Percentiles rank a stretch among this genome's conserved stretches.
Evolutionary conservation across 2,329 filamentous ascomycete species (phyloP).

Genomic region (Paramyrothecium roridum): DNA sequence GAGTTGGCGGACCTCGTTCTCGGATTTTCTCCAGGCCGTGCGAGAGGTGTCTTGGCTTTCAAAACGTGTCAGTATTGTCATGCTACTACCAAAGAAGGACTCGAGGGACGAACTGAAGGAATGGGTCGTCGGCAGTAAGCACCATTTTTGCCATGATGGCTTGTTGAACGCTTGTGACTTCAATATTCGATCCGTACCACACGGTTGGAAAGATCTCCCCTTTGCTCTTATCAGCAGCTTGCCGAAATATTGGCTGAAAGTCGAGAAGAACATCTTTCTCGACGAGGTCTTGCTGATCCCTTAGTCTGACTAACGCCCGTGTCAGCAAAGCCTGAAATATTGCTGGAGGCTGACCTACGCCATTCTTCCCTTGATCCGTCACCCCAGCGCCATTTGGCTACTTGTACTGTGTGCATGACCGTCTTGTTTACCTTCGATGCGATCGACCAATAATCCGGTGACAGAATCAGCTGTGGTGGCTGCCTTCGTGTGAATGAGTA

Average conservation of each 20-base stretch:
- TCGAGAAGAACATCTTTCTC: conserved; percentile 27
- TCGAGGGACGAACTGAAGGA: conserved; percentile 23
- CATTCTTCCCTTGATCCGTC: conserved; percentile 31
- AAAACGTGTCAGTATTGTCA: not conserved
- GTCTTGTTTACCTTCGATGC: conserved; percentile 35
- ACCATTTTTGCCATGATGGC: conserved; percentile 36
- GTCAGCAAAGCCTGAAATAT: not conserved
- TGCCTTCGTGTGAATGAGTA: conserved; percentile 35
- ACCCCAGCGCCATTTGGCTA: conserved; percentile 38
- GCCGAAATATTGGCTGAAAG: conserved; percentile 30
- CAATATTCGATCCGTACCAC: conserved; percentile 35
- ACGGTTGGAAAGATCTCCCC: conserved; percentile 37
- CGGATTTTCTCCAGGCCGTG: conserved; percentile 29
- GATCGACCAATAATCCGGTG: conserved; percentile 27
- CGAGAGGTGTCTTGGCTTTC: conserved; percentile 21
- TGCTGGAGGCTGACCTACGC: conserved; percentile 20
- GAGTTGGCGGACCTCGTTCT: conserved; percentile 33
- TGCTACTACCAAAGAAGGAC: not conserved
- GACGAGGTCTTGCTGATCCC: conserved; percentile 30
- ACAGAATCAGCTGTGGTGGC: conserved; percentile 32
- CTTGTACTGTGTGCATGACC: conserved; percentile 37
- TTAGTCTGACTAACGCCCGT: conserved; percentile 23
- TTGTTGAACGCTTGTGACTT: conserved; percentile 37
- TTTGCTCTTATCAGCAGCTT: conserved; percentile 27
- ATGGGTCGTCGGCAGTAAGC: conserved; percentile 35